Evolutionary conservation across 108 stramenopile species (phyloP), one percentile per base, ranked within the genome.

Genomic region (Fistulifera pelliculosa): DNA sequence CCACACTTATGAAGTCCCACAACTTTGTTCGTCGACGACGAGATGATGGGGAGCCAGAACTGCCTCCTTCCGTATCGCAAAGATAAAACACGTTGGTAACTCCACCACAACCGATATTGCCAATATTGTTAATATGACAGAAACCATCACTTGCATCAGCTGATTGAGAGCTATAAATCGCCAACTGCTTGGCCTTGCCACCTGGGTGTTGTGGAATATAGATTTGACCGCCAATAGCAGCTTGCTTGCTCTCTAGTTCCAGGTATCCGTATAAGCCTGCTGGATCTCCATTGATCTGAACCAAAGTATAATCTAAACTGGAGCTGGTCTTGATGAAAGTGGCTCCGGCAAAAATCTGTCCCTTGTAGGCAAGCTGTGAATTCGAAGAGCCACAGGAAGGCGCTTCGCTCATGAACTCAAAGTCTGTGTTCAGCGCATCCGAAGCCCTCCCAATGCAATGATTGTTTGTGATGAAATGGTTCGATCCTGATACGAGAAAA

Each of bases 61-160:
- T 40, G n/a, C 54, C 54, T 38, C 54, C 54, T 41, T 55, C 38
- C 31, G 54, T 55, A 22, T 55, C 54, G 38, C 54, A 55, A 18
- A 17, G 15, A 55, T 55, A 55, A 16, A 38, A 16, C 11, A 55
- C 28, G 6, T 55, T 38, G 5, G n/a, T 16, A 22, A 41, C 15
- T 19, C 38, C 54, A 38, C 38, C 22, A 25, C 24, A 24, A 5
- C 21, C 54, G 22, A 11, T 16, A 55, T 38, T 17, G 18, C 16
- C 27, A 35, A 41, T 17, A 3, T 16, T 16, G 28, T 38, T n/a
- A 21, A 38, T 16, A 55, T 40, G 16, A 21, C 39, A 15, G 39
- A 40, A 17, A 41, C 54, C 31, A 21, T 55, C 25, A 21, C 6
- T 35, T 6, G 31, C 31, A 35, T 35, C 31, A 8, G 31, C 31